phyloP scores from a whole-genome alignment of 768 basidiomycete genomes.

The Serpula lacrymans region DNA sequence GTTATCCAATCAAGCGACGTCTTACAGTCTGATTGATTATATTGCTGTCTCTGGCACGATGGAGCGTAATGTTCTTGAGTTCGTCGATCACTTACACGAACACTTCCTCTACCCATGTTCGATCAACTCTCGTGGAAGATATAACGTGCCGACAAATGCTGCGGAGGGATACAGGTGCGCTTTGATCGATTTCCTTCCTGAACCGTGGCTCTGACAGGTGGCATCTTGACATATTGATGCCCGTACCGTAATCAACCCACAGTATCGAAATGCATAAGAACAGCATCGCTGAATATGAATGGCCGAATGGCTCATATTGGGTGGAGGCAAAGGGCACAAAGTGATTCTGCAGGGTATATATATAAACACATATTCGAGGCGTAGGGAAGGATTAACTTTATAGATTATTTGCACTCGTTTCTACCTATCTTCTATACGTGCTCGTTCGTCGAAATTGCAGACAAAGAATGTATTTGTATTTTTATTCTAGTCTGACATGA shows the following conservation, averaged over 20 bases:
- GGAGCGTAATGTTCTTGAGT: slow-evolving; percentile 93
- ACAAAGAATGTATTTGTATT: too few species aligned
- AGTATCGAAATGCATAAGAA: slow-evolving; percentile 87
- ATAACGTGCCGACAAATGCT: slow-evolving; percentile 78
- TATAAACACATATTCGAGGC: too few species aligned
- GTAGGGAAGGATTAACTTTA: too few species aligned
- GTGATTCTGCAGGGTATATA: too few species aligned
- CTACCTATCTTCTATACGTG: too few species aligned
- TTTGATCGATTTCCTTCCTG: neutral
- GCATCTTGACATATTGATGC: neutral
- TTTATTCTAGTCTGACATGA: too few species aligned
- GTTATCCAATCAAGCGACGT: neutral
- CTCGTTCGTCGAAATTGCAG: too few species aligned
- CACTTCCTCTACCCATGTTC: slow-evolving; percentile 88
- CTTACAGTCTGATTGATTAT: slow-evolving; percentile 80
- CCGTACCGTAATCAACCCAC: slow-evolving; percentile 11
- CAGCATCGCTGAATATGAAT: slow-evolving; percentile 82
- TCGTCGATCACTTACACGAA: slow-evolving; percentile 89
- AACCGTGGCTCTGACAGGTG: too few species aligned
- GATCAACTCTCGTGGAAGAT: slow-evolving; percentile 80
- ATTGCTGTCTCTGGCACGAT: slow-evolving; percentile 88
- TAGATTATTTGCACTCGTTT: too few species aligned
- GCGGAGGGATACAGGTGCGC: slow-evolving; percentile 75
- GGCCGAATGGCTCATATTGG: slow-evolving; percentile 88
- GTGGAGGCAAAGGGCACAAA: slow-evolving; percentile 20